phyloP scores from a whole-genome alignment of 1,284 basidiomycete genomes.

The Thecaphora thlaspeos region DNA sequence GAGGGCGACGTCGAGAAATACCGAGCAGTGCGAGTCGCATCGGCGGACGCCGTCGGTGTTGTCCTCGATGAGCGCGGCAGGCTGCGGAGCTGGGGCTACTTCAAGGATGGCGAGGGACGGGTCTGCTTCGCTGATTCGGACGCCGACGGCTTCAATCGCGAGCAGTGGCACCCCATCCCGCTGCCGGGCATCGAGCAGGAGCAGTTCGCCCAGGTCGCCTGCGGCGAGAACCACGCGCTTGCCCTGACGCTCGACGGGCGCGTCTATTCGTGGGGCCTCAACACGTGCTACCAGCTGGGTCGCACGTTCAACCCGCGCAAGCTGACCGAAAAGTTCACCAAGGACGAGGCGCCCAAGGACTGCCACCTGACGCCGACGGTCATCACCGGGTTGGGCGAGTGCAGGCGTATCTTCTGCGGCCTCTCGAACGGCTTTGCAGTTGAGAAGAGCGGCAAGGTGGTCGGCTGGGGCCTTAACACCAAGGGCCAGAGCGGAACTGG shows the following conservation, averaged over 20 bases:
- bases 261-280: conserved; percentile 76
- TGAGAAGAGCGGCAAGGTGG: conserved; percentile 75
- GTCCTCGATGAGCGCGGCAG: conserved; percentile 76
- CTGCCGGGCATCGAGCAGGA: conserved; percentile 60
- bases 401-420: conserved; percentile 75
- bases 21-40: conserved; percentile 76
- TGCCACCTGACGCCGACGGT: conserved; percentile 79
- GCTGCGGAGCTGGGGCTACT: conserved; percentile 67
- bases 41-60: conserved; percentile 81
- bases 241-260: conserved; percentile 79
- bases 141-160: conserved; percentile 28
- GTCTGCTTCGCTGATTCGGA: conserved; percentile 71
- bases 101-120: conserved; percentile 75
- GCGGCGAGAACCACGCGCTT: conserved; percentile 82
- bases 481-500: conserved; percentile 69
- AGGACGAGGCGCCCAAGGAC: conserved; percentile 67
- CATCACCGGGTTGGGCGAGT: conserved; percentile 69
- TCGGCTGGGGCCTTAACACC: conserved; percentile 87
- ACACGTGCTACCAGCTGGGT: conserved; percentile 82
- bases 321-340: conserved; percentile 33
- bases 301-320: conserved; percentile 68
- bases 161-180: conserved; percentile 56
- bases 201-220: conserved; percentile 71
- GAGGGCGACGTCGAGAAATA: conserved; percentile 68
- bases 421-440: conserved; percentile 85